Evolutionary conservation across 768 basidiomycete genomes (phyloP).

Genomic region (Punctularia strigosozonata): DNA sequence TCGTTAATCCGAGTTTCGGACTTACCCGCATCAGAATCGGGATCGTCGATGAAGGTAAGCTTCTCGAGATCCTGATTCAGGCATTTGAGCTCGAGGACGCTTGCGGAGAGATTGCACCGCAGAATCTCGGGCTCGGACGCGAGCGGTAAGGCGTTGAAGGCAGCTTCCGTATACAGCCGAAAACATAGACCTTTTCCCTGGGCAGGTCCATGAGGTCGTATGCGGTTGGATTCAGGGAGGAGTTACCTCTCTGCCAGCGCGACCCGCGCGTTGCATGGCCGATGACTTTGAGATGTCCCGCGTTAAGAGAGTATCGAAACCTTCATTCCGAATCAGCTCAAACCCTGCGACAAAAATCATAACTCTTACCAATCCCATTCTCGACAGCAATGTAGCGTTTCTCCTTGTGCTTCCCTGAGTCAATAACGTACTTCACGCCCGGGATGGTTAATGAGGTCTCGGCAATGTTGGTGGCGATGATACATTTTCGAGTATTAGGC

Average conservation of each 20-base stretch:
- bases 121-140: slow-evolving; percentile 84
- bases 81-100: slow-evolving; percentile 77
- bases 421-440: slow-evolving; percentile 90
- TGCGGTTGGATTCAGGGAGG: not conserved
- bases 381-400: slow-evolving; percentile 69
- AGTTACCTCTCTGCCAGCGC: slow-evolving; percentile 85
- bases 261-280: slow-evolving; percentile 89
- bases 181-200: slow-evolving; percentile 82
- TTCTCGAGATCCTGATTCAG: slow-evolving; percentile 71
- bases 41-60: slow-evolving; percentile 84
- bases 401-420: slow-evolving; percentile 94
- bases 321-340: slow-evolving; percentile 22
- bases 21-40: slow-evolving; percentile 65
- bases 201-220: not conserved
- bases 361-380: slow-evolving; percentile 49
- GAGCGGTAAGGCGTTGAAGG: slow-evolving; percentile 52
- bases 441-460: slow-evolving; percentile 98
- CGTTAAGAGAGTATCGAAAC: slow-evolving; percentile 79
- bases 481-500: slow-evolving; percentile 71
- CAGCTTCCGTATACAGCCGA: slow-evolving; percentile 80
- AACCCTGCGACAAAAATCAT: not conserved
- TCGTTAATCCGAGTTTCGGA: slow-evolving; percentile 7
- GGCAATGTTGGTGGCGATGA: slow-evolving; percentile 95
- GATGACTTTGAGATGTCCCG: slow-evolving; percentile 82
- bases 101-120: slow-evolving; percentile 74